Percentiles rank a stretch among this genome's conserved stretches.
phyloP scores from a whole-genome alignment of 2,329 filamentous ascomycete species.

The Penicillium sp. region DNA sequence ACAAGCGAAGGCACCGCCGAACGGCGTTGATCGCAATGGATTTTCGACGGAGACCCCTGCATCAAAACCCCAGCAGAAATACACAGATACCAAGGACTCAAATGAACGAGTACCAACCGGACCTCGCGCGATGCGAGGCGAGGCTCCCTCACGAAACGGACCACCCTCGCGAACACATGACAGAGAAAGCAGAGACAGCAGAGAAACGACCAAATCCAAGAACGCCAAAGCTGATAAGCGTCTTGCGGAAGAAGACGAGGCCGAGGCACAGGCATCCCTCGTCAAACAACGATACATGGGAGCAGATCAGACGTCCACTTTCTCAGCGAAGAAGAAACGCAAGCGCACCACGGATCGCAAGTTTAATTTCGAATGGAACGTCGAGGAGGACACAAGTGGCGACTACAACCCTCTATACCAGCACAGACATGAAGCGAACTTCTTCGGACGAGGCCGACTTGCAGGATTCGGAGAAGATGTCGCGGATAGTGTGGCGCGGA shows the following conservation, averaged over 20 bases:
- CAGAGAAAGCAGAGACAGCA: too few relatives aligned
- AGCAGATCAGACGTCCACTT: constrained; percentile 83
- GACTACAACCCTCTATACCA: constrained; percentile 84
- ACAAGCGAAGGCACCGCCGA: constrained; percentile 48
- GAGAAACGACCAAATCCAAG: constrained; percentile 48
- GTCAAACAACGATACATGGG: constrained; percentile 88
- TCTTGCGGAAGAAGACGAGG: constrained; percentile 59
- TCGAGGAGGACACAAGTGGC: constrained; percentile 86
- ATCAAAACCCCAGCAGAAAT: constrained; percentile 28
- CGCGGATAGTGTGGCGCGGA: constrained; percentile 55
- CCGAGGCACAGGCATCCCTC: constrained; percentile 70
- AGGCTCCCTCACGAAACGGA: constrained; percentile 44
- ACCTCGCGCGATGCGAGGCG: constrained; percentile 68
- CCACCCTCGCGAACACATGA: constrained; percentile 46
- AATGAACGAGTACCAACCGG: constrained; percentile 62
- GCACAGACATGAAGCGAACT: constrained; percentile 66
- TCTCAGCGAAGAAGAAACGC: constrained; percentile 95
- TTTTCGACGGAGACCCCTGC: constrained; percentile 16
- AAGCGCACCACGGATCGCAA: constrained; percentile 92
- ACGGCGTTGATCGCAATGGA: constrained; percentile 32
- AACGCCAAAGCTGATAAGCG: constrained; percentile 50
- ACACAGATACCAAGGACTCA: constrained; percentile 5
- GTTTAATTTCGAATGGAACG: constrained; percentile 99
- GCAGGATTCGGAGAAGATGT: constrained; percentile 68
- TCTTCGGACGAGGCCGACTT: constrained; percentile 70